phyloP scores from a whole-genome alignment of 345 rosid genomes.

The Eucalyptus sp. region DNA sequence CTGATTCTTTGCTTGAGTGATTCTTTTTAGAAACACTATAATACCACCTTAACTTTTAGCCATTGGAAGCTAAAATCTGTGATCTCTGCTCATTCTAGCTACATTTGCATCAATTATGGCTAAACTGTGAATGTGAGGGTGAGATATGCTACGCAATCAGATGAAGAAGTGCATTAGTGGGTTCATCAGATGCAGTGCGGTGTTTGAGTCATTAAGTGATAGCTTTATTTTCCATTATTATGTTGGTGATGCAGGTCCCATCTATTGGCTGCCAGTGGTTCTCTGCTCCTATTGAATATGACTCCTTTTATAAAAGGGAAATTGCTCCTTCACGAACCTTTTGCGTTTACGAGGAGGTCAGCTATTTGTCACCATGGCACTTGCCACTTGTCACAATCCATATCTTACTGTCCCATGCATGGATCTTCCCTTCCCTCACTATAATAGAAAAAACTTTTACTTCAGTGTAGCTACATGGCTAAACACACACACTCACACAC shows the following conservation, averaged over 20 bases:
- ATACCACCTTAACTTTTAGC: background rate
- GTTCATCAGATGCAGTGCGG: background rate
- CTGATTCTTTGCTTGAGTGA: background rate
- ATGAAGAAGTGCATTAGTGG: background rate
- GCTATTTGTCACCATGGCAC: background rate
- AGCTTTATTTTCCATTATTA: background rate
- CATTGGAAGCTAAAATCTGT: background rate
- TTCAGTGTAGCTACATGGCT: background rate
- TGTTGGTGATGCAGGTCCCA: slow-evolving; percentile 25
- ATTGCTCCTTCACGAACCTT: slow-evolving; percentile 77
- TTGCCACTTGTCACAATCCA: background rate
- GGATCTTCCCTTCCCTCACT: background rate
- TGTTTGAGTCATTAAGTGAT: background rate
- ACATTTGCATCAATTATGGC: background rate
- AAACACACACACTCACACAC: background rate
- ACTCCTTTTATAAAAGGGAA: slow-evolving; percentile 26
- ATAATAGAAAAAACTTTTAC: background rate
- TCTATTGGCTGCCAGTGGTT: slow-evolving; percentile 83
- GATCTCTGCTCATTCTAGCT: background rate
- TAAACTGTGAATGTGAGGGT: background rate
- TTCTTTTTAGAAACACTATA: background rate
- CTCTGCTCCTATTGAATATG: slow-evolving; percentile 35
- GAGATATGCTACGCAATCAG: background rate
- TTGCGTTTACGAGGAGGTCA: slow-evolving; percentile 77
- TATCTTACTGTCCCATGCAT: background rate